A percentile compares a stretch with the other conserved stretches of the same genome.
Evolutionary conservation across 345 rosid genomes (phyloP).

Genomic region (Clausena lansium): DNA sequence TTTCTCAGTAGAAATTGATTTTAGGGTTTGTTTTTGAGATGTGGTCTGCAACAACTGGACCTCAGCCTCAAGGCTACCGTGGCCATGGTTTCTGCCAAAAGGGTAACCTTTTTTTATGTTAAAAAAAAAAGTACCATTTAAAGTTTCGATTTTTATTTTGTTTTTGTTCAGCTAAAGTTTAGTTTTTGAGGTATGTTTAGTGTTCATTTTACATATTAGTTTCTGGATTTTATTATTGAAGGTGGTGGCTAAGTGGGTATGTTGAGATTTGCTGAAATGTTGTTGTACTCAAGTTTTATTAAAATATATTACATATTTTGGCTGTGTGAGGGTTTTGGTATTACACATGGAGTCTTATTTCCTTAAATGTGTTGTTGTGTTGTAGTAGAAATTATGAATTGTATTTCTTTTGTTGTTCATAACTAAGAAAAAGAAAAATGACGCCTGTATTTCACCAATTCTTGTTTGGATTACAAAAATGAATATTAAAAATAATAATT

Average conservation of each 20-base stretch:
- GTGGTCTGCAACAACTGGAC: conserved; percentile 1
- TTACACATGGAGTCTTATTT: not conserved
- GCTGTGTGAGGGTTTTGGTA: not conserved
- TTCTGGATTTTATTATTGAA: not conserved
- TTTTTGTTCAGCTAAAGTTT: not conserved
- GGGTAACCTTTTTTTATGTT: conserved; percentile 13
- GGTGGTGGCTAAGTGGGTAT: not conserved
- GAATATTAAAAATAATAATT: not conserved
- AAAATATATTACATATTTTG: not conserved
- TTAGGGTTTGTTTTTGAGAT: conserved; percentile 20
- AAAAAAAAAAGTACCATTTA: not conserved
- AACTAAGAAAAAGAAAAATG: not conserved
- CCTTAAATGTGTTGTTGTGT: not conserved
- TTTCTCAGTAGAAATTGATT: conserved; percentile 10
- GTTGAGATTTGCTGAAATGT: not conserved
- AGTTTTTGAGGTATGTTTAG: not conserved
- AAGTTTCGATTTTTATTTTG: not conserved
- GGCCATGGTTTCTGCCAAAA: conserved; percentile 20
- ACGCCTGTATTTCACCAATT: not conserved
- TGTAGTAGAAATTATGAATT: not conserved
- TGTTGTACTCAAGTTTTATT: not conserved
- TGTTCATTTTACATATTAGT: not conserved
- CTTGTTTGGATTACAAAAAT: not conserved
- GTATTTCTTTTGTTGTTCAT: not conserved
- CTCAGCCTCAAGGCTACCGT: conserved; percentile 10